These are phyloP conservation scores for Chaetoceros muelleri DNA, from an alignment of 108 stramenopile genomes.

Conservation along the genomic window DNA sequence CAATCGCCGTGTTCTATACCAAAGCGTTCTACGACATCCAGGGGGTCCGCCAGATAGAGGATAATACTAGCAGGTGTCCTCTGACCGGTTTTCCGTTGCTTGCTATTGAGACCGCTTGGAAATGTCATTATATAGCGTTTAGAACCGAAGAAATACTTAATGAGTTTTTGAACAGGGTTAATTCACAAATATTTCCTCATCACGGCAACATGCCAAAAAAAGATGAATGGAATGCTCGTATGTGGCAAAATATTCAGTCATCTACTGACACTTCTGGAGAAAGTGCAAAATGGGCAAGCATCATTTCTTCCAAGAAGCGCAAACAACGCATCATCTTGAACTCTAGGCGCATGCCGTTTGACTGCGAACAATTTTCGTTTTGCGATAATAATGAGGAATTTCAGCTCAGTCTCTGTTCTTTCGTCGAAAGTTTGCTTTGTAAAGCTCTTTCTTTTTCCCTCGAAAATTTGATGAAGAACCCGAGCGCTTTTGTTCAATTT, in stretches of 20 bases:
- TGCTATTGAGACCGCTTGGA: constrained; percentile 75
- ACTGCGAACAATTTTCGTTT: constrained; percentile 19
- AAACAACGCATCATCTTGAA: constrained; percentile 57
- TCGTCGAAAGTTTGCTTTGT: constrained; percentile 44
- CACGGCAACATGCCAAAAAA: constrained; percentile 9
- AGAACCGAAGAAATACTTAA: constrained; percentile 23
- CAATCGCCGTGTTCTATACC: no score
- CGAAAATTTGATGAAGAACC: constrained; percentile 44
- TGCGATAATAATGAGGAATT: constrained; percentile 12
- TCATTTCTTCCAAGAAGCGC: constrained; percentile 34
- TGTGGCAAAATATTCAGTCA: constrained; percentile 65
- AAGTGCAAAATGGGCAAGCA: constrained; percentile 59
- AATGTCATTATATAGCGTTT: constrained; percentile 72
- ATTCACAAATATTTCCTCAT: constrained; percentile 2
- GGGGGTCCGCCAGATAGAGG: constrained; percentile 34
- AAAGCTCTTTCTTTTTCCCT: constrained; percentile 59
- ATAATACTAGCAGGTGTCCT: constrained; percentile 23
- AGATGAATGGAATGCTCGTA: constrained; percentile 35
- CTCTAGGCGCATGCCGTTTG: constrained; percentile 63
- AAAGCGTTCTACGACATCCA: constrained; percentile 43
- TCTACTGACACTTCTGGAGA: constrained; percentile 49
- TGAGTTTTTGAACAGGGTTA: neutral
- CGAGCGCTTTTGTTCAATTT: constrained; percentile 66
- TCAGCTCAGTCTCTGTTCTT: constrained; percentile 12
- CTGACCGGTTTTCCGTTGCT: constrained; percentile 64